Evolutionary conservation across 139 green algal species (phyloP).

Genomic region (Tetradesmus obliquus): DNA sequence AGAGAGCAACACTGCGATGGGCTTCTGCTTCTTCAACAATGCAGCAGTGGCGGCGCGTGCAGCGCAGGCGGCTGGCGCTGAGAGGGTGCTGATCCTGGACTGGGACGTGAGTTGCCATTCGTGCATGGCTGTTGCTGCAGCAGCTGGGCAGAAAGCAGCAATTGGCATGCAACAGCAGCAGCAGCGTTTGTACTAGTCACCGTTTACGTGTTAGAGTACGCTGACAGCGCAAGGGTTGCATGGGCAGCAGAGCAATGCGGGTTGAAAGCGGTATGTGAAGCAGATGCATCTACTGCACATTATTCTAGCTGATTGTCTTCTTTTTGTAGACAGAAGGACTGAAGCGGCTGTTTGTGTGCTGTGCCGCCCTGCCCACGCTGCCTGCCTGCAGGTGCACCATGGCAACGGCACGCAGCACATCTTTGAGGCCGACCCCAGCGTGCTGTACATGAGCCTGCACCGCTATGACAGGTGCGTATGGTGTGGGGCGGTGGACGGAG

Average conservation of each 20-base stretch:
- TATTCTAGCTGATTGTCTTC: too few species aligned
- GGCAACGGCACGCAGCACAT: constrained; percentile 85
- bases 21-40: constrained; percentile 95
- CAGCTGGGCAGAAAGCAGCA: background rate
- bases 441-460: constrained; percentile 88
- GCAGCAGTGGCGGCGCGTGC: constrained; percentile 69
- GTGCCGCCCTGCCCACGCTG: too few species aligned
- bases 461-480: constrained; percentile 56
- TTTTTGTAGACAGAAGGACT: too few species aligned
- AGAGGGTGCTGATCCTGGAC: constrained; percentile 81
- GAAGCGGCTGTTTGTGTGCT: too few species aligned
- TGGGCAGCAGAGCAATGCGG: too few species aligned
- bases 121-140: background rate
- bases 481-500: background rate
- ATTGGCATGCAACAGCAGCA: too few species aligned
- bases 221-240: too few species aligned
- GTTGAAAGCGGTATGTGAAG: too few species aligned
- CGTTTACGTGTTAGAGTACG: too few species aligned
- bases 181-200: too few species aligned
- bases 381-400: constrained; percentile 81
- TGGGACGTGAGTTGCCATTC: constrained; percentile 71
- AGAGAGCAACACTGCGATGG: constrained; percentile 74
- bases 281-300: too few species aligned
- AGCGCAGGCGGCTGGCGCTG: constrained; percentile 53
- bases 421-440: constrained; percentile 71